These are phyloP conservation scores for Debaryomyces tyrocola DNA, from an alignment of 805 yeast genomes.

Conservation along the genomic window DNA sequence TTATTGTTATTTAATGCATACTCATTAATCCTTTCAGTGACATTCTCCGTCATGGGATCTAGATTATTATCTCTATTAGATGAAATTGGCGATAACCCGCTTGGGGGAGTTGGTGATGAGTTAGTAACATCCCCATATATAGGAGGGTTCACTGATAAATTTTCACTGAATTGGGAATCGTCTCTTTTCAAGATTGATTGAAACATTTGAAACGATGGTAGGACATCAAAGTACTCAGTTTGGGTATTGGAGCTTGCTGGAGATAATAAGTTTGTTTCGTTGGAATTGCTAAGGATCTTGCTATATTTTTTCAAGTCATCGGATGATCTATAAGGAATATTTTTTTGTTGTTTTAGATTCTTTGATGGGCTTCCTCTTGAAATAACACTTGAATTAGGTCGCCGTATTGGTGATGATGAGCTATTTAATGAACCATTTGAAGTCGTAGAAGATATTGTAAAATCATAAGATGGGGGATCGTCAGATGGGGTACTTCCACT, in stretches of 20 bases:
- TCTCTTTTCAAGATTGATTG: slow-evolving; percentile 48
- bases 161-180: slow-evolving; percentile 38
- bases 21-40: slow-evolving; percentile 10
- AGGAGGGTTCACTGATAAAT: slow-evolving; percentile 33
- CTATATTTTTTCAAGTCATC: slow-evolving; percentile 36
- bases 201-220: slow-evolving; percentile 72
- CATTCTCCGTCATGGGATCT: slow-evolving; percentile 7
- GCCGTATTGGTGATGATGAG: background rate
- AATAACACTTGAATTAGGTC: background rate
- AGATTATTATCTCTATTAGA: slow-evolving; percentile 4
- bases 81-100: slow-evolving; percentile 10
- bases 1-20: slow-evolving; percentile 5
- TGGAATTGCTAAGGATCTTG: slow-evolving; percentile 13
- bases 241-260: slow-evolving; percentile 27
- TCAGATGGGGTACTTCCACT: background rate
- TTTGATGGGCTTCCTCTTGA: background rate
- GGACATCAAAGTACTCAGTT: slow-evolving; percentile 50
- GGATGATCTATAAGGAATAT: slow-evolving; percentile 35
- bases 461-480: slow-evolving; percentile 6
- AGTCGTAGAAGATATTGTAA: background rate
- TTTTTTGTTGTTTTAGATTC: slow-evolving; percentile 7
- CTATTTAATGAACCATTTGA: background rate
- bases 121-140: slow-evolving; percentile 32
- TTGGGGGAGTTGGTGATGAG: slow-evolving; percentile 30
- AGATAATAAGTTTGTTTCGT: slow-evolving; percentile 8